A percentile compares a stretch with the other conserved stretches of the same genome.
phyloP scores from a whole-genome alignment of 2,329 filamentous ascomycete species.

The Lasiodiplodia sp. region DNA sequence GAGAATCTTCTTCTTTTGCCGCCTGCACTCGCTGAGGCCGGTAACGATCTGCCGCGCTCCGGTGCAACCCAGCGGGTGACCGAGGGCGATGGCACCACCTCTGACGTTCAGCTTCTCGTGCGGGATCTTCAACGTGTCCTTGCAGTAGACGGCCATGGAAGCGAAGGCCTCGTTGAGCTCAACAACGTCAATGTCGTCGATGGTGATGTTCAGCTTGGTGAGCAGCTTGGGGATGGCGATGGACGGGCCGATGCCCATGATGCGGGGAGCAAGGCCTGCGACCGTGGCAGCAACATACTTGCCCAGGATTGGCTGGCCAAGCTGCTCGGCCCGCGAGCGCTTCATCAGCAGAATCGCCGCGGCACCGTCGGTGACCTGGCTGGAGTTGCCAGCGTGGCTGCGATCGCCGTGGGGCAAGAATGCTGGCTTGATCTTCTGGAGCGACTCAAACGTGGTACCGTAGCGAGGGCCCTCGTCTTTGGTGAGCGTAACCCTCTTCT shows the following conservation, averaged over 20 bases:
- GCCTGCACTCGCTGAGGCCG: constrained; percentile 81
- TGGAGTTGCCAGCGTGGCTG: constrained; percentile 92
- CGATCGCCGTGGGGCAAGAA: constrained; percentile 88
- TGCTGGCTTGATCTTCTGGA: constrained; percentile 86
- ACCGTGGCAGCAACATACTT: constrained; percentile 95
- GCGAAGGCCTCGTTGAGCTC: constrained; percentile 99
- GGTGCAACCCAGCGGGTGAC: constrained; percentile 82
- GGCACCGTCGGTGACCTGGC: constrained; percentile 92
- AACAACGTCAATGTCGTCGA: constrained; percentile 86
- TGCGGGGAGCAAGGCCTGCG: constrained; percentile 85
- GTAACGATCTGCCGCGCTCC: constrained; percentile 86
- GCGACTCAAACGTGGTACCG: constrained; percentile 83
- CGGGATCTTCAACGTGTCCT: constrained; percentile 70
- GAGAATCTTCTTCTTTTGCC: constrained; percentile 87
- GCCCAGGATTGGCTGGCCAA: constrained; percentile 89
- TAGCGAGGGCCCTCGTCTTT: constrained; percentile 90
- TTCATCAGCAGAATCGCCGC: constrained; percentile 93
- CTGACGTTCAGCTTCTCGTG: constrained; percentile 80
- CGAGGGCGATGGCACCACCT: constrained; percentile 83
- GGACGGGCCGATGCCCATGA: constrained; percentile 94
- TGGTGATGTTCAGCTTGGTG: constrained; percentile 74
- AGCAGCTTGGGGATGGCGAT: constrained; percentile 82
- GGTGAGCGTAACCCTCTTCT: constrained; percentile 78
- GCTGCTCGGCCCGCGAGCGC: constrained; percentile 83
- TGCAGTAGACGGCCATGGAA: constrained; percentile 95